A percentile compares a stretch with the other conserved stretches of the same genome.
Conservation (phyloP, 306 rosid species). For the Canavalia ensiformis region DNA sequence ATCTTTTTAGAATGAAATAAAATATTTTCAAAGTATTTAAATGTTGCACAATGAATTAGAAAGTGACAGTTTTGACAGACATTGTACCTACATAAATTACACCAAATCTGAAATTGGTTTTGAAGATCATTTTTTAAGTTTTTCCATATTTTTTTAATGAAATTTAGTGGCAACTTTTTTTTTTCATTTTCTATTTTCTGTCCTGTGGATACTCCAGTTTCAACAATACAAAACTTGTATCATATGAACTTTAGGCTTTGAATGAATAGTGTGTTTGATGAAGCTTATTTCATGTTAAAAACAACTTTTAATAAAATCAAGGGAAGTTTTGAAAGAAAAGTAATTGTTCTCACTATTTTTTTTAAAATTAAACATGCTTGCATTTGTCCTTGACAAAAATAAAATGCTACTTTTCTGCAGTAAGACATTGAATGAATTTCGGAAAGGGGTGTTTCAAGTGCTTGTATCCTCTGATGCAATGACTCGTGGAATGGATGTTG, state of each 20-base stretch:
- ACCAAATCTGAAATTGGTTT: too few species aligned
- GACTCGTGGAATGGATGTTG: slow-evolving; percentile 99
- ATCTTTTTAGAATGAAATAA: too few species aligned
- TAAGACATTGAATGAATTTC: slow-evolving; percentile 79
- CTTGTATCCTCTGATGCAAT: slow-evolving; percentile 95
- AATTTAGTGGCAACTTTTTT: too few species aligned
- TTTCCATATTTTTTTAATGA: too few species aligned
- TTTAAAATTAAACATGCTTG: background rate
- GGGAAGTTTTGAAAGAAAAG: slow-evolving; percentile 28
- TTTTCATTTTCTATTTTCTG: too few species aligned
- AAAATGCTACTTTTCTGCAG: slow-evolving; percentile 60
- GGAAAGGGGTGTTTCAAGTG: slow-evolving; percentile 84
- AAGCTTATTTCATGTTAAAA: slow-evolving; percentile 13
- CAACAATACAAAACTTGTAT: background rate
- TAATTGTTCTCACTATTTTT: slow-evolving; percentile 12
- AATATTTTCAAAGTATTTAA: too few species aligned
- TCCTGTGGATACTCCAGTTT: too few species aligned
- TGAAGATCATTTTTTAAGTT: too few species aligned
- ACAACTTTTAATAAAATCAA: background rate
- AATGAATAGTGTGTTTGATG: background rate
- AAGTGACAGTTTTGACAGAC: too few species aligned
- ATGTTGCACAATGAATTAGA: too few species aligned
- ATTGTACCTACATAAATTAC: too few species aligned
- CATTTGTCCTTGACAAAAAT: slow-evolving; percentile 40
- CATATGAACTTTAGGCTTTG: slow-evolving; percentile 28